Evolutionary conservation across 169 alveolate genomes (phyloP).

Genomic region (Pseudocohnilembus persalinus): DNA sequence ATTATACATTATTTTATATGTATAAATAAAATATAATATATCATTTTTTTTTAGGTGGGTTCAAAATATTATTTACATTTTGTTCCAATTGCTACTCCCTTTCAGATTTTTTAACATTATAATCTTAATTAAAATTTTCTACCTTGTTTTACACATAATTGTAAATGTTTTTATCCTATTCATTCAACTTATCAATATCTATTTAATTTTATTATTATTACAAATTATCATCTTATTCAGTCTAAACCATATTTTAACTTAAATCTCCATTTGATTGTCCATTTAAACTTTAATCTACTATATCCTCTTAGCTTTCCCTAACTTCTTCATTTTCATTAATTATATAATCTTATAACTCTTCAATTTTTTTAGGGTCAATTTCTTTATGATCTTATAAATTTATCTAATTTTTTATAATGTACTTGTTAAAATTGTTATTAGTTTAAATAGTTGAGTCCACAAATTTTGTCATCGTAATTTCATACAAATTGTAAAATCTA

Average conservation of each 20-base stretch:
- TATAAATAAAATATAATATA: no score
- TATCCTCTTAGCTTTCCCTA: neutral
- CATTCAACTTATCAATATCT: no score
- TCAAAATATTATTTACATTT: neutral
- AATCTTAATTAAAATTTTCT: no score
- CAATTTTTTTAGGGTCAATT: neutral
- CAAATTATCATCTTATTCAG: neutral
- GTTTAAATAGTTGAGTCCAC: neutral
- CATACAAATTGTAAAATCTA: neutral
- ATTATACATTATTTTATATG: no score
- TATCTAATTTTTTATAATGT: no score
- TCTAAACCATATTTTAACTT: neutral
- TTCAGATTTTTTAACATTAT: neutral
- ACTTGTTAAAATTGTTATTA: neutral
- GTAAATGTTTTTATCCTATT: neutral
- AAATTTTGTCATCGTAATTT: neutral
- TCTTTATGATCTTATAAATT: neutral
- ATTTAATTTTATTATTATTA: no score
- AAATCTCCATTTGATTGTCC: neutral
- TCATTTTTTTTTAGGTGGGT: constrained; percentile 6
- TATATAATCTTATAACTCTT: neutral
- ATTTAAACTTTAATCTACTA: neutral
- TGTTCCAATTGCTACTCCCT: neutral
- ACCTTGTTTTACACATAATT: neutral
- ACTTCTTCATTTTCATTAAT: neutral